These are phyloP conservation scores for Annona cherimola DNA, from an alignment of 164 flowering plant species.

Conservation along the genomic window DNA sequence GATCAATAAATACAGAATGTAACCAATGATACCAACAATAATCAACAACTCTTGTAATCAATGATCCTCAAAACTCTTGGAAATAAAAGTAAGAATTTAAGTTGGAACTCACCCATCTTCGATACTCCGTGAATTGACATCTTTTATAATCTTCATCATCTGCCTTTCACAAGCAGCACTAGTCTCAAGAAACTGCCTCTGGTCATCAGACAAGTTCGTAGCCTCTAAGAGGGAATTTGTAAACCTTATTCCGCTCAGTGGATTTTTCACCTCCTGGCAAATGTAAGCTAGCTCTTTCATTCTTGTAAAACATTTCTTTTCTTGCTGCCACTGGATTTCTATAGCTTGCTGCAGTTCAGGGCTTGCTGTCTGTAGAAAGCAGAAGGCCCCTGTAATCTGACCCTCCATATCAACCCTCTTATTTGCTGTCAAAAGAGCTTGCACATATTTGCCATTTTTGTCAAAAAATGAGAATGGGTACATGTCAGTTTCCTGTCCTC, in stretches of 20 bases:
- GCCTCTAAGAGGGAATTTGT: conserved; percentile 75
- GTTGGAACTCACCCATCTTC: conserved; percentile 3
- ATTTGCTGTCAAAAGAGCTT: conserved; percentile 87
- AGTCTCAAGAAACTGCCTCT: conserved; percentile 88
- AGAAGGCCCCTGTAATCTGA: conserved; percentile 77
- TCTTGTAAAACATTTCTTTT: conserved; percentile 56
- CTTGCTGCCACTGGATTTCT: conserved; percentile 71
- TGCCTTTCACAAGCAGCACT: conserved; percentile 95
- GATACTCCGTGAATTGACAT: conserved; percentile 61
- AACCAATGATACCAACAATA: background rate
- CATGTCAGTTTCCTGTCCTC: conserved; percentile 76
- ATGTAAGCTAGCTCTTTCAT: conserved; percentile 90
- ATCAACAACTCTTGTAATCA: too few species aligned
- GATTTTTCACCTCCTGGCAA: conserved; percentile 85
- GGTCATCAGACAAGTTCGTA: conserved; percentile 72
- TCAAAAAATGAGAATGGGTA: conserved; percentile 76
- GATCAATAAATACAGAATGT: background rate
- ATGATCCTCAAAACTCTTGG: too few species aligned
- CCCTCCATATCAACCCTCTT: conserved; percentile 81
- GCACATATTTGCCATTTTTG: conserved; percentile 68
- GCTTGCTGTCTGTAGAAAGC: conserved; percentile 90
- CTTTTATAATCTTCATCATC: conserved; percentile 65
- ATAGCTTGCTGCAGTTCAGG: conserved; percentile 84
- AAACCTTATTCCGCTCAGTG: conserved; percentile 76
- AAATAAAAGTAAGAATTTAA: background rate